Base-by-base conservation (phyloP, 2,329 filamentous ascomycete species). In the Acrocalymma vagum region DNA sequence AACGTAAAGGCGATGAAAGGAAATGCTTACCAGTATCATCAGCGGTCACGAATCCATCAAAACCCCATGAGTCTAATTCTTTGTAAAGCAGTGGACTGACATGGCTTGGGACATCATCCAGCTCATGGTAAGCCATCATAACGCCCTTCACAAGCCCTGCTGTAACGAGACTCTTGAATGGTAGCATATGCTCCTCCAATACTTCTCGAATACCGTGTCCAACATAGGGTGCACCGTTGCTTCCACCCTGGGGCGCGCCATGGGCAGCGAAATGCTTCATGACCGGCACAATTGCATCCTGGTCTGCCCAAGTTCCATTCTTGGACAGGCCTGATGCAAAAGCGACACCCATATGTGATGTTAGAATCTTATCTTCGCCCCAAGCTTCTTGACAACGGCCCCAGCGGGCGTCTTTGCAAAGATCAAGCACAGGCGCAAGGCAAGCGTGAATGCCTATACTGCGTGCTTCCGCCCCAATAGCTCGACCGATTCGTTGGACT, bases 221-320 rank as follows among this genome's bases (percentile, higher is more conserved):
- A 67, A 75, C 73, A 25, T 71, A 75, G 4, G 73, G 73, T 1
- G 71, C 71, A 2, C 71, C 71, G 34, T 76, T 76, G 11, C 70
- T 67, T 0, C 73, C 73, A 6, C 63, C 67, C 39, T 75, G 72
- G 0, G 71, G 71, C 16, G 70, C 63, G 0, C 73, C 73, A 48
- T 76, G 72, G 0, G 72, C 73, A 0, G 73, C 73, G 48, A 76
- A 76, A 49, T 76, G 73, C 62, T 76, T 76, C 55, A 76, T 65
- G 1, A 75, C 69, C 0, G 73, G 73, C 13, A 63, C 70, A 6
- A 76, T 69, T 5, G 73, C 73, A 52, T 76, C 72, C 0, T 63
- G 55, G 2, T 72, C 69, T 5, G 64, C 60, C 72, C 70, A 74
- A 5, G 70, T 71, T 11, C 71, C 59, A 33, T 76, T 74, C 38